Base-by-base conservation (phyloP, 1,284 basidiomycete species). In the Cerrena zonata region DNA sequence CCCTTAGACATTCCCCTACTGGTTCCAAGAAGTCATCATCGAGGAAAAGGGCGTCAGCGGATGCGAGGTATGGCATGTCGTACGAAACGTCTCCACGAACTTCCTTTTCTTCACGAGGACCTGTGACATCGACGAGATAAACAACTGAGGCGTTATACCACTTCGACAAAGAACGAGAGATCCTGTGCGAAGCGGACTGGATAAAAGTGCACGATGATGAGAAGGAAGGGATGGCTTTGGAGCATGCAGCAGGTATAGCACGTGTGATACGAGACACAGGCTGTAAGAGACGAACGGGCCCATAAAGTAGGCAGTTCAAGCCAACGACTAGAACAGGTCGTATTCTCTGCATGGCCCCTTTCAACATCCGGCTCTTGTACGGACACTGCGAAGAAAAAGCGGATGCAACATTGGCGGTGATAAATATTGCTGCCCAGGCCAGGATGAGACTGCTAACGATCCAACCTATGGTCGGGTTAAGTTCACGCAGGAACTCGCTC, bases 11-110 rank as follows among this genome's bases (percentile, higher is more conserved):
- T 36, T 45, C 22, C 4, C 42, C 22, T 4, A 50, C 15, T 11
- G 43, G 23, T 21, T 45, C 53, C 10, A 62, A 50, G 44, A 62
- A 56, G 25, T 54, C 47, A 41, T 62, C 57, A 47, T 62, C 61
- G 56, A 61, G 61, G 53, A 61, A 57, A 3, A 52, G 50, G 15
- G 52, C 53, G 45, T 61, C 58, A 3, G 61, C 59, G 12, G 49
- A 53, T 1, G 54, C 59, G 10, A 62, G 56, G 13, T 57, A 47
- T 19, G 49, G 45, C 19, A 54, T 53, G 42, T 61, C 61, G 4
- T 58, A 50, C 12, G 23, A 21, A 0, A 43, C 48, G 10, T 49
- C 57, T 1, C 52, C 48, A 7, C 23, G 53, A 49, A 18, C 51
- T 15, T 44, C 15, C 36, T 41, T 3, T 51, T 50, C n/a, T 54